Percentiles rank a stretch among this genome's conserved stretches.
Conservation (phyloP, 2,329 filamentous ascomycete species). For the Calonectria montana region DNA sequence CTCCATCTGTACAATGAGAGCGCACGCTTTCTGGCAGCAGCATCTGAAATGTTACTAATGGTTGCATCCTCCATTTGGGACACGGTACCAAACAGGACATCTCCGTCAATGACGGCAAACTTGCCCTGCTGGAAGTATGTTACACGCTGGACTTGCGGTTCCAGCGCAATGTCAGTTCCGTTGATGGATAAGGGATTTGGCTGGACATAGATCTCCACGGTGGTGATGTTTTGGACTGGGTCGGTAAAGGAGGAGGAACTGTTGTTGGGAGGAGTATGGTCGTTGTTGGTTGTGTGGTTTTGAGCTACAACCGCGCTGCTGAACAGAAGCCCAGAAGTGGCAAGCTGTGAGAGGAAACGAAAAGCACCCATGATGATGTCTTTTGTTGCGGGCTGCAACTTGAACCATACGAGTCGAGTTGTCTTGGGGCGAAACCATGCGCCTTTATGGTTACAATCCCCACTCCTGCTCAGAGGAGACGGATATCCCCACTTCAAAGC, state of each 20-base stretch:
- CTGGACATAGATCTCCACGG: not conserved
- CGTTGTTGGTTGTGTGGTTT: not conserved
- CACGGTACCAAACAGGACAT: not conserved
- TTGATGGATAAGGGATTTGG: not conserved
- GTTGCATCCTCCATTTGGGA: not conserved
- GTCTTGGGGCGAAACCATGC: not conserved
- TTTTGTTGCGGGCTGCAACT: not conserved
- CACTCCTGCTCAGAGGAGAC: not conserved
- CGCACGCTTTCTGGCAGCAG: not conserved
- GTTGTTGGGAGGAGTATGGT: not conserved
- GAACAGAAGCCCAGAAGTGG: not conserved
- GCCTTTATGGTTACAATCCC: not conserved
- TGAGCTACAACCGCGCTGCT: not conserved
- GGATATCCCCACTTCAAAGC: not conserved
- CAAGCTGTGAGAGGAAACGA: not conserved
- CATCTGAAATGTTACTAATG: not conserved
- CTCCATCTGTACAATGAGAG: not conserved
- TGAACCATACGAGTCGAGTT: not conserved
- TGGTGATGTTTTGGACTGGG: not conserved
- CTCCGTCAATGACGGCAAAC: not conserved
- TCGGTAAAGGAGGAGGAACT: not conserved
- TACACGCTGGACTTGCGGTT: not conserved
- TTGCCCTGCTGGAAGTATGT: not conserved
- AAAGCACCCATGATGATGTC: not conserved
- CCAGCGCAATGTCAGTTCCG: not conserved